Percentiles rank a stretch among this genome's conserved stretches.
Conservation (phyloP, 169 alveolate genomes). For the Eimeria brunetti region DNA sequence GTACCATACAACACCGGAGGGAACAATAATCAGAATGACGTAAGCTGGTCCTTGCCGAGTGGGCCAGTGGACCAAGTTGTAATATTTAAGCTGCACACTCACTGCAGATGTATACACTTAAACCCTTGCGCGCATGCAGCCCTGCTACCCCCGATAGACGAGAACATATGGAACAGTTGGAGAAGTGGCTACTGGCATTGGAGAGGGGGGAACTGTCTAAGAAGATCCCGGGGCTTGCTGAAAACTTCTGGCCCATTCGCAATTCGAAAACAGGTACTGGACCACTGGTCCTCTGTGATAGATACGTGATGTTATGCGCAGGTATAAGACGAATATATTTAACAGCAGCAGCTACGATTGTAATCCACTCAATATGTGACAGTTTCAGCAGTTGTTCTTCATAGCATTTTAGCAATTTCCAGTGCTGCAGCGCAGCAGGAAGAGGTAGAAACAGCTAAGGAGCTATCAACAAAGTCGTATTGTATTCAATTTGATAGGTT, state of each 20-base stretch:
- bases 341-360: not conserved
- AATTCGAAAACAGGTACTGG: not conserved
- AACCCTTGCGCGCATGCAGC: conserved; percentile 24
- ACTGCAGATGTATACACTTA: too few relatives aligned
- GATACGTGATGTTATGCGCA: not conserved
- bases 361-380: not conserved
- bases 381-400: not conserved
- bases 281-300: not conserved
- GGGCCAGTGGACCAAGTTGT: not conserved
- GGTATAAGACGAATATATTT: not conserved
- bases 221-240: conserved; percentile 26
- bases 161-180: conserved; percentile 30
- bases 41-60: not conserved
- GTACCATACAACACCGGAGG: not conserved
- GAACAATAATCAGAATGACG: conserved; percentile 47
- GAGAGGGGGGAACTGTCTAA: conserved; percentile 6
- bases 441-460: not conserved
- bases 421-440: too few relatives aligned
- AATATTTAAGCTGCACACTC: not conserved
- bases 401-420: not conserved
- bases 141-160: conserved; percentile 55
- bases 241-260: conserved; percentile 10
- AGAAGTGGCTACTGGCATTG: not conserved
- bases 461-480: not conserved
- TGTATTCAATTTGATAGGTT: not conserved